A percentile compares a stretch with the other conserved stretches of the same genome.
These are phyloP conservation scores for Alternaria brassicae DNA, from an alignment of 2,329 filamentous ascomycete species.

Conservation along the genomic window DNA sequence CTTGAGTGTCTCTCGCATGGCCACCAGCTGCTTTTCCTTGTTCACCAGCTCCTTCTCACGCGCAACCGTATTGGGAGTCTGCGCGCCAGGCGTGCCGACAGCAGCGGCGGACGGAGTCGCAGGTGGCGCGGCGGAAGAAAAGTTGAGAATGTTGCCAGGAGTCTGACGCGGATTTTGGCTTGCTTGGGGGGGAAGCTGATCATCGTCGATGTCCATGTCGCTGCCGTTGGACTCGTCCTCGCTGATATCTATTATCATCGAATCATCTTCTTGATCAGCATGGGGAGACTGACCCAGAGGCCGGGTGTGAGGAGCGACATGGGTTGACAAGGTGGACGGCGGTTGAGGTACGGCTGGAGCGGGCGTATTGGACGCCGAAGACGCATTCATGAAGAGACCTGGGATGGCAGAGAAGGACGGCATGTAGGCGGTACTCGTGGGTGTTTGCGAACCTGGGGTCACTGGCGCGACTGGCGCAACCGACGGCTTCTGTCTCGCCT, in stretches of 20 bases:
- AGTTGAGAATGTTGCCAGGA: conserved; percentile 28
- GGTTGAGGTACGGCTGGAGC: conserved; percentile 51
- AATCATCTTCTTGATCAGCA: conserved; percentile 64
- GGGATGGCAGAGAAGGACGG: conserved; percentile 55
- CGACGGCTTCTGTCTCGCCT: conserved; percentile 30
- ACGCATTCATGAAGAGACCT: conserved; percentile 59
- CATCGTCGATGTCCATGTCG: conserved; percentile 69
- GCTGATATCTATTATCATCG: conserved; percentile 84
- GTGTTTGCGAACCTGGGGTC: conserved; percentile 6
- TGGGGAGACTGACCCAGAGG: conserved; percentile 65
- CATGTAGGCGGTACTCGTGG: conserved; percentile 11
- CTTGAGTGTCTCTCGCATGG: conserved; percentile 43
- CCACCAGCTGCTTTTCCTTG: conserved; percentile 60
- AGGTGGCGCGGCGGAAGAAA: conserved; percentile 37
- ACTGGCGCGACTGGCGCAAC: conserved; percentile 5
- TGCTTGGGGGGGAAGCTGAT: conserved; percentile 53
- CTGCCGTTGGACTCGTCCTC: conserved; percentile 70
- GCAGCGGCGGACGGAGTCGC: conserved; percentile 32
- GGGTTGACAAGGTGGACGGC: conserved; percentile 45
- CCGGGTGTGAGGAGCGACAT: conserved; percentile 59
- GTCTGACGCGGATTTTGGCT: conserved; percentile 16
- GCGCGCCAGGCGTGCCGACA: conserved; percentile 44
- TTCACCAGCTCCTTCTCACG: conserved; percentile 54
- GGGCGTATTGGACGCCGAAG: conserved; percentile 5
- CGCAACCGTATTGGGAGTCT: conserved; percentile 47